Conservation (phyloP, 805 yeast genomes). For the Ascoidea tarda region DNA sequence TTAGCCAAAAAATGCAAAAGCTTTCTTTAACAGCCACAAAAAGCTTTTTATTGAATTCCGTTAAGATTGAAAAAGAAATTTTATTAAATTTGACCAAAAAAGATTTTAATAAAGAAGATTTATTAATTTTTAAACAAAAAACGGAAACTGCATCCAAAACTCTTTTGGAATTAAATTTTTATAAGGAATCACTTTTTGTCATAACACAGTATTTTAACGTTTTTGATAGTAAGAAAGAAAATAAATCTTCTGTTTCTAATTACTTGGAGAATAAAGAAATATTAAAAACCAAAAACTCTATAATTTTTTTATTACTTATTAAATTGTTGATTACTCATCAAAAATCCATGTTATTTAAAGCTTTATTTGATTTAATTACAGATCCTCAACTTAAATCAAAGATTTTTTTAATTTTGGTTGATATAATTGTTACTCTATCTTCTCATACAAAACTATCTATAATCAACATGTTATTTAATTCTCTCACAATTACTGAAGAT, state of each 20-base stretch:
- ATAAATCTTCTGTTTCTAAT: not conserved
- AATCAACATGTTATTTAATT: slow-evolving; percentile 14
- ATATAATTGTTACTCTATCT: slow-evolving; percentile 4
- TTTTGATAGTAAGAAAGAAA: no score
- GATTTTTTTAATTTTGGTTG: slow-evolving; percentile 9
- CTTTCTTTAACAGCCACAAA: not conserved
- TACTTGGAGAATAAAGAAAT: not conserved
- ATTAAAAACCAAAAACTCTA: not conserved
- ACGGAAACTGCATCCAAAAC: not conserved
- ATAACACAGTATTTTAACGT: no score
- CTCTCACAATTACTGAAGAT: slow-evolving; percentile 14
- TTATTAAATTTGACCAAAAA: slow-evolving; percentile 4
- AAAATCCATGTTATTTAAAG: slow-evolving; percentile 6
- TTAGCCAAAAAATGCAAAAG: slow-evolving; percentile 16
- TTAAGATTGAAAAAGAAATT: slow-evolving; percentile 20
- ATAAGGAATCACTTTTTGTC: no score
- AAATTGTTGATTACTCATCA: not conserved
- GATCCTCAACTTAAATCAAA: slow-evolving; percentile 2
- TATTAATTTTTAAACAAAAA: no score
- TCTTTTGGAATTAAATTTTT: not conserved
- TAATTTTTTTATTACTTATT: no score
- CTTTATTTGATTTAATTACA: not conserved
- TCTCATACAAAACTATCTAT: not conserved
- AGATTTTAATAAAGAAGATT: no score
- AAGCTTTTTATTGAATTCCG: slow-evolving; percentile 14